Base-by-base conservation (phyloP, 805 yeast genomes). In the Wickerhamomyces chambardii region DNA sequence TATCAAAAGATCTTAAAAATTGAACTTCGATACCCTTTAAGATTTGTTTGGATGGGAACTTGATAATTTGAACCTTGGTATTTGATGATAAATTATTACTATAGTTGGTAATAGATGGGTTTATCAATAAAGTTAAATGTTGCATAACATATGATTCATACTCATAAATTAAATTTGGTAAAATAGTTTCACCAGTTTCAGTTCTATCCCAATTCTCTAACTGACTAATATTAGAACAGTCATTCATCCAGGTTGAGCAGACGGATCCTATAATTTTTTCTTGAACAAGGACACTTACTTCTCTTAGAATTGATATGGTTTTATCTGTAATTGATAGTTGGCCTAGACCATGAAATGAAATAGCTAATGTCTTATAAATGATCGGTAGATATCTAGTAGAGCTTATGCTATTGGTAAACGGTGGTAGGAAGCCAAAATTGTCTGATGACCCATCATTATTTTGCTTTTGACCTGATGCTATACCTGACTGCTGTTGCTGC, bases 371-470 rank as follows among this genome's bases (percentile, higher is more conserved):
- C 3, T 60, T 61, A 18, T 70, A 61, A 14, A 78, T 57, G 19
- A 56, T 55, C 1, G 76, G 66, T 28, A 74, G 51, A 45, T 71
- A 76, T 42, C 70, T 64, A 26, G 76, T 52, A 3, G 81, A 64
- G 31, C 84, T 66, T 17, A 83, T 58, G 8, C 81, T 70, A 47
- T 80, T 83, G 1, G 86, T 64, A 36, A 64, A 63, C 1, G 80
- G 78, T 4, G 90, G 89, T 17, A 79, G 50, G 46, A 76, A 78
- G 1, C 79, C 78, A 50, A 62, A 73, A 26, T 57, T 55, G 6
- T 43, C 31, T 1, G 63, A 51, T 2, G 47, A 30, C 6, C 63
- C 64, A 10, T 54, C 44, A 11, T 46, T 56, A 27, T 48, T 41
- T 6, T 37, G 28, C 16, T 17, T 31, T 12, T n/a, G n/a, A n/a